Evolutionary conservation across 2,329 filamentous ascomycete genomes (phyloP), one percentile per base, ranked within the genome.

Genomic region (Aspergillus ruber): DNA sequence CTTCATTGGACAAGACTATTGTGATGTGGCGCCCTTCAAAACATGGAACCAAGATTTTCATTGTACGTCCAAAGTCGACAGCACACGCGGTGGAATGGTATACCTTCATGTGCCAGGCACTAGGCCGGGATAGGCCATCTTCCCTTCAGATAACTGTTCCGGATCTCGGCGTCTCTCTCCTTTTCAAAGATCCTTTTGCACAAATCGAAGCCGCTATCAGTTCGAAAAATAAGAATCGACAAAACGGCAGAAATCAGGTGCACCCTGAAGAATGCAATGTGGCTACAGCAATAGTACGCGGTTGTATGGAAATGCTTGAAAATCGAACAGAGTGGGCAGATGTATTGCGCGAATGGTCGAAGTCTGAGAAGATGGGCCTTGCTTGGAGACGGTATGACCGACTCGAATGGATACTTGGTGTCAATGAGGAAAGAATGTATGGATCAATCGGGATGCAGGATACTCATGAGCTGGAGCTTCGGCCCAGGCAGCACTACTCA

Each of bases 361-460:
- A 74, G 44, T 68, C 75, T 18, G 75, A 80, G 49, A 77, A 77
- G 21, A 80, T 85, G 60, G 83, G 83, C 3, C 72, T 86, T 42
- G 82, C 81, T 3, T 86, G 83, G 83, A 83, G 82, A 63, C 74
- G 83, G 41, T 86, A 85, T 58, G 83, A 86, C 57, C 74, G 83
- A 20, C 68, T 86, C 13, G 83, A 86, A 64, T 86, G 83, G 83
- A 72, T 86, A 4, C 76, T 83, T 61, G 83, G 83, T 13, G 71
- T 72, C 9, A 82, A 84, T 45, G 83, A 86, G 59, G 75, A 81
- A 54, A 80, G 79, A 50, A 86, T 86, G 82, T 84, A 84, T 53
- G 83, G 83, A 32, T 79, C 81, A 0, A 80, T 85, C 53, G 83
- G 80, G 27, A 84, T 86, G 82, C 72, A 79, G 53, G 77, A 75